phyloP scores from a whole-genome alignment of 495 filamentous ascomycete genomes.

The Bacidia rubella region DNA sequence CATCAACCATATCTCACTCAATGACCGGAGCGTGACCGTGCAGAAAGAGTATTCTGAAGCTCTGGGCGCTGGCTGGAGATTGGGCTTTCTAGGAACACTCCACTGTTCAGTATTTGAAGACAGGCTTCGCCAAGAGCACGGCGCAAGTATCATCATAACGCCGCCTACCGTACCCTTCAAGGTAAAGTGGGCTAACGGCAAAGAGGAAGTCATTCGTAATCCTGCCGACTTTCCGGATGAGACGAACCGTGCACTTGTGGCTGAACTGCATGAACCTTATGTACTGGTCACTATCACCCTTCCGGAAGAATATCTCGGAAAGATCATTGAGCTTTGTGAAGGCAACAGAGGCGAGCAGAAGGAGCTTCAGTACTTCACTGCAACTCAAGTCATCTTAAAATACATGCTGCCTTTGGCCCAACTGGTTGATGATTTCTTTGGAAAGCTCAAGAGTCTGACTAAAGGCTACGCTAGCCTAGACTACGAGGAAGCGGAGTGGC shows the following conservation, averaged over 20 bases:
- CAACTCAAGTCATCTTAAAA: slow-evolving; percentile 90
- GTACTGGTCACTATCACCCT: slow-evolving; percentile 78
- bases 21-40: slow-evolving; percentile 86
- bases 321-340: slow-evolving; percentile 92
- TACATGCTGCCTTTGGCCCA: slow-evolving; percentile 80
- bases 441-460: slow-evolving; percentile 83
- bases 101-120: slow-evolving; percentile 98
- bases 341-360: slow-evolving; percentile 74
- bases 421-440: slow-evolving; percentile 93
- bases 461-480: slow-evolving; percentile 76
- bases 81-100: slow-evolving; percentile 90
- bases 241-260: slow-evolving; percentile 40
- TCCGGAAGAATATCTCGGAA: slow-evolving; percentile 85
- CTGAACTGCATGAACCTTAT: slow-evolving; percentile 68
- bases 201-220: slow-evolving; percentile 62
- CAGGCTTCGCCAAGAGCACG: slow-evolving; percentile 87
- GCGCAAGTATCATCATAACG: slow-evolving; percentile 90
- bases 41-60: slow-evolving; percentile 91
- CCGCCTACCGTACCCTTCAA: slow-evolving; percentile 89
- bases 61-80: slow-evolving; percentile 80
- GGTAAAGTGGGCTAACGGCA: slow-evolving; percentile 61
- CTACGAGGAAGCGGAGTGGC: slow-evolving; percentile 90
- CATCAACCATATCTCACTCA: slow-evolving; percentile 84
- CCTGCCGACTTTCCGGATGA: slow-evolving; percentile 82
- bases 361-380: slow-evolving; percentile 76